Conservation (phyloP, 2,329 filamentous ascomycete genomes). For the Verticillium nonalfalfae region DNA sequence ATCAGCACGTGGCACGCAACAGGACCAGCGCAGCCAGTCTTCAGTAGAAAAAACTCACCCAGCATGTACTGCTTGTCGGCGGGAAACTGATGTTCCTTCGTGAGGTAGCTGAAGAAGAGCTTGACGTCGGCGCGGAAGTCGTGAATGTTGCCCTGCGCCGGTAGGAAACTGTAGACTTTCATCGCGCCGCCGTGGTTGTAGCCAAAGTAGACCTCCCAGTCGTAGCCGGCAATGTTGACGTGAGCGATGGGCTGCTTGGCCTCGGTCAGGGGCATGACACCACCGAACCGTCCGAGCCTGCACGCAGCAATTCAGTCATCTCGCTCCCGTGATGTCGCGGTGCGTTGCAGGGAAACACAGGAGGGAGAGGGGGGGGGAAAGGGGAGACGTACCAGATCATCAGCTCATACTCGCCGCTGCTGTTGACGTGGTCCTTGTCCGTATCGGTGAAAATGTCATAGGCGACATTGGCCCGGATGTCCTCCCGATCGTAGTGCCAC, state of each 20-base stretch:
- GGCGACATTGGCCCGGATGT: constrained; percentile 50
- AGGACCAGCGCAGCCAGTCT: no score
- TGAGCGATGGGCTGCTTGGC: constrained; percentile 10
- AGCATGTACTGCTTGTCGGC: constrained; percentile 17
- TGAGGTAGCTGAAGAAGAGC: constrained; percentile 47
- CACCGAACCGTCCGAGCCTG: constrained; percentile 49
- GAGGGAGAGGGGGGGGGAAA: no score
- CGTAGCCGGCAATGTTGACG: constrained; percentile 14
- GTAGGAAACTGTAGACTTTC: constrained; percentile 46
- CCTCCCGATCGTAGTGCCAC: constrained; percentile 39
- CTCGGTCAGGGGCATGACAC: constrained; percentile 39
- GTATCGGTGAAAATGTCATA: constrained; percentile 55
- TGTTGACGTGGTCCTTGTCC: constrained; percentile 22
- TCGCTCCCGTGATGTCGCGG: no score
- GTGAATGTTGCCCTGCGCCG: constrained; percentile 25
- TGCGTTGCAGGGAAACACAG: no score
- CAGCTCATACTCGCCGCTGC: constrained; percentile 47
- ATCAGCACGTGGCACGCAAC: not conserved
- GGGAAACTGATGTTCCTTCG: constrained; percentile 31
- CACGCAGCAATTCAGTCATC: not conserved
- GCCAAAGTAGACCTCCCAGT: constrained; percentile 49
- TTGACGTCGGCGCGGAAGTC: constrained; percentile 47
- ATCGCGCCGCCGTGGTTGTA: constrained; percentile 39
- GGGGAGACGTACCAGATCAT: constrained; percentile 50
- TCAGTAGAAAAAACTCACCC: constrained; percentile 8